Base-by-base conservation (phyloP, 2,329 filamentous ascomycete species). In the Parascedosporium putredinis region DNA sequence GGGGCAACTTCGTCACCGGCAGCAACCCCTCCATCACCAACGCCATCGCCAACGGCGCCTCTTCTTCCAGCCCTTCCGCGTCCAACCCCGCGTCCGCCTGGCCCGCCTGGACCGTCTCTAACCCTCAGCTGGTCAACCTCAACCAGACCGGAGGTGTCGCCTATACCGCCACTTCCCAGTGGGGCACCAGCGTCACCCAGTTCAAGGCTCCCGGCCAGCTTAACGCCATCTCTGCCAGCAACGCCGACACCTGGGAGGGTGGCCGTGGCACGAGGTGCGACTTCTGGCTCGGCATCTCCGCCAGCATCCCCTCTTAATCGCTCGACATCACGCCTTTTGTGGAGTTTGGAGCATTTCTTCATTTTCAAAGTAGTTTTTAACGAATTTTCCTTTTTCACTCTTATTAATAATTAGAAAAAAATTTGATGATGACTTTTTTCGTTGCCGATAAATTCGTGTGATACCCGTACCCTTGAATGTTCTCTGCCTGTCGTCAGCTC, bases 221-320 rank as follows among this genome's bases (percentile, higher is more conserved):
- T 9, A 72, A 72, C 49, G 54, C 60, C 3, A 65, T 76, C 51
- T 59, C 55, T 0, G 49, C 74, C 23, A 67, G 65, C 5, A 59
- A 73, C 56, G 71, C 66, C 1, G 67, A 62, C 50, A 59, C 59
- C 3, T 75, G 73, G 73, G 73, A 76, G 51, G 72, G 64, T 2
- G 70, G 68, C 0, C 61, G 73, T n/a, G 72, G 73, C 0, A 53
- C 55, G 24, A 61, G 72, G 49, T 75, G 72, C 54, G 66, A 68
- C 22, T 67, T 74, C 44, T 75, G 72, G 72, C 36, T 33, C 25
- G 29, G 27, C 3, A 25, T 47, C 22, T 9, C 45, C 5, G 27
- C 45, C 20, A 14, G 14, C 36, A 47, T 47, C n/a, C 45, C 45
- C 5, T 5, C 27, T 3, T 47, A 29, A 31, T 31, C 7, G 27